Conservation (phyloP, 768 basidiomycete genomes). For the Phallus indusiatus region DNA sequence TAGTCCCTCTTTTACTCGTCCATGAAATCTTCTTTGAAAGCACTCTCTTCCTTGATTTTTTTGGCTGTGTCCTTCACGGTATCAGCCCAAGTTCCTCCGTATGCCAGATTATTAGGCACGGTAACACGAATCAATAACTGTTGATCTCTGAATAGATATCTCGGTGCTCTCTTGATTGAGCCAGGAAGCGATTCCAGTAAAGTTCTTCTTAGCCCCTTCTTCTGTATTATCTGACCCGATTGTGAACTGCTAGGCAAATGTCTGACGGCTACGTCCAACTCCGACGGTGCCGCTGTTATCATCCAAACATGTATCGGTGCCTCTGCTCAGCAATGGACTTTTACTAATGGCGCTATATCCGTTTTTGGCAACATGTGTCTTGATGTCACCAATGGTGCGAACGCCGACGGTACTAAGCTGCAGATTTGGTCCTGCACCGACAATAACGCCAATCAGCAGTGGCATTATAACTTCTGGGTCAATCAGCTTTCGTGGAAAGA, state of each 20-base stretch:
- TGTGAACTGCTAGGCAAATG: slow-evolving; percentile 34
- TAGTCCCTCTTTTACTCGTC: background rate
- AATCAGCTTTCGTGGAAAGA: slow-evolving; percentile 34
- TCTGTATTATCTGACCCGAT: background rate
- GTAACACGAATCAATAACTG: background rate
- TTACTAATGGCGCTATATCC: slow-evolving; percentile 30
- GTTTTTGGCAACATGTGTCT: slow-evolving; percentile 39
- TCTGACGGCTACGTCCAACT: slow-evolving; percentile 40
- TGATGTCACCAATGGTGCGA: slow-evolving; percentile 35
- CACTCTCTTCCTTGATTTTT: slow-evolving; percentile 9
- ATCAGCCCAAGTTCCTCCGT: slow-evolving; percentile 21
- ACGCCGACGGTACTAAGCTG: slow-evolving; percentile 35
- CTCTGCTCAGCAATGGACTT: slow-evolving; percentile 40
- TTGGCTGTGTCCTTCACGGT: slow-evolving; percentile 10
- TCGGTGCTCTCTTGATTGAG: slow-evolving; percentile 33
- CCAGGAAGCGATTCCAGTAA: slow-evolving; percentile 28
- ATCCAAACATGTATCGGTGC: slow-evolving; percentile 37
- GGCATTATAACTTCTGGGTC: slow-evolving; percentile 33
- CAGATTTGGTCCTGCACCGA: slow-evolving; percentile 42
- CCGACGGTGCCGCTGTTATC: slow-evolving; percentile 38
- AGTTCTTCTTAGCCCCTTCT: background rate
- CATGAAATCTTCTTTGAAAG: background rate
- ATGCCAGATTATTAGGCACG: background rate
- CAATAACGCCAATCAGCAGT: slow-evolving; percentile 32
- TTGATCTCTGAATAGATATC: slow-evolving; percentile 13